Evolutionary conservation across 176 grass and related monocot genomes (phyloP).

Genomic region (Secale cereale): DNA sequence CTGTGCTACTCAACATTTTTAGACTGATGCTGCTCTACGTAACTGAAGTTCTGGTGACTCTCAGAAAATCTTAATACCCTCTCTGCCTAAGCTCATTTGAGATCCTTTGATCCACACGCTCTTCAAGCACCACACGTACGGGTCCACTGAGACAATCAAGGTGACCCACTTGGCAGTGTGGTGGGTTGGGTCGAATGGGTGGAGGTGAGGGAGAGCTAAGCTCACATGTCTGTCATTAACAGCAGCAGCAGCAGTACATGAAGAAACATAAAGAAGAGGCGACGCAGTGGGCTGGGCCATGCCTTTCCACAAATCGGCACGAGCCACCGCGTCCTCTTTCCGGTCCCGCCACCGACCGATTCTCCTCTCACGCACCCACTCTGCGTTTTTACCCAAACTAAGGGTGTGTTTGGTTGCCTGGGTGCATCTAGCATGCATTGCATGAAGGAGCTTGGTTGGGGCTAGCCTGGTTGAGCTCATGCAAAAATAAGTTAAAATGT

Average conservation of each 20-base stretch:
- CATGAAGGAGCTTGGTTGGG: no score
- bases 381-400: no score
- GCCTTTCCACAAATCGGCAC: conserved; percentile 23
- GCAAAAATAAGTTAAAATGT: no score
- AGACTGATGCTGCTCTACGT: background rate
- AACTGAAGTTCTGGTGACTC: background rate
- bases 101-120: background rate
- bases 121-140: background rate
- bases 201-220: conserved; percentile 7
- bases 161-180: conserved; percentile 13
- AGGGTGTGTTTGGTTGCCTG: no score
- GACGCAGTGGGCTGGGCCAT: conserved; percentile 6
- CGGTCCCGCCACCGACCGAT: background rate
- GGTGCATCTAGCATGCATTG: no score
- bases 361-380: background rate
- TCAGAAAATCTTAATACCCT: background rate
- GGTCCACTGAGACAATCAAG: background rate
- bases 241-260: conserved; percentile 3
- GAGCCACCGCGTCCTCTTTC: conserved; percentile 21
- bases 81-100: background rate
- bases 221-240: conserved; percentile 28
- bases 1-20: no score
- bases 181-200: background rate
- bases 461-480: no score
- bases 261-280: conserved; percentile 5